Evolutionary conservation across 768 basidiomycete genomes (phyloP).

Genomic region (Boletus tomentosulus): DNA sequence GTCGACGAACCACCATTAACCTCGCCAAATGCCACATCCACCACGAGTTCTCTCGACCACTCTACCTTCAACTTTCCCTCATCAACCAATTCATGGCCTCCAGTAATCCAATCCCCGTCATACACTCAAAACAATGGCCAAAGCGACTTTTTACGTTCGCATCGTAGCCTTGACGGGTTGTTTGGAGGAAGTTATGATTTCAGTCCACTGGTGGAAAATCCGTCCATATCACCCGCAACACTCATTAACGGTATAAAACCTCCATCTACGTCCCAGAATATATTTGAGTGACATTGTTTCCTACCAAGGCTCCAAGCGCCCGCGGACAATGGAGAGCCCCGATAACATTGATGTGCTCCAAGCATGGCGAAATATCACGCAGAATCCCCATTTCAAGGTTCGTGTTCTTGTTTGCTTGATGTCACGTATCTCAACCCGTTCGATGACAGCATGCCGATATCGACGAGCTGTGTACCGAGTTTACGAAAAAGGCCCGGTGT

Average conservation of each 20-base stretch:
- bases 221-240: slow-evolving; percentile 40
- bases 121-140: slow-evolving; percentile 19
- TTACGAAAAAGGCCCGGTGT: slow-evolving; percentile 76
- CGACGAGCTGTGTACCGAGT: slow-evolving; percentile 73
- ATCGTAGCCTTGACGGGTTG: slow-evolving; percentile 38
- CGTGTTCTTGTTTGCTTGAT: too few relatives aligned
- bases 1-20: slow-evolving; percentile 46
- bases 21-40: slow-evolving; percentile 13
- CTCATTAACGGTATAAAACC: slow-evolving; percentile 34
- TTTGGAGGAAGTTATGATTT: slow-evolving; percentile 42
- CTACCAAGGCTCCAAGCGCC: slow-evolving; percentile 65
- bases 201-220: slow-evolving; percentile 30
- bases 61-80: slow-evolving; percentile 48
- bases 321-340: slow-evolving; percentile 63
- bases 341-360: slow-evolving; percentile 73
- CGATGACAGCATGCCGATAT: slow-evolving; percentile 63
- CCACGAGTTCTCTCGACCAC: slow-evolving; percentile 25
- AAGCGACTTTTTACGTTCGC: slow-evolving; percentile 23
- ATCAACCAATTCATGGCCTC: slow-evolving; percentile 27
- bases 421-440: neutral
- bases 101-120: slow-evolving; percentile 12
- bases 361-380: slow-evolving; percentile 75
- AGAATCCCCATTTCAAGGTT: slow-evolving; percentile 74
- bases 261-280: slow-evolving; percentile 10
- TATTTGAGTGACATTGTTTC: slow-evolving; percentile 55